Conservation (phyloP, 371 early-diverging fungal species). For the Mortierella sp. region DNA sequence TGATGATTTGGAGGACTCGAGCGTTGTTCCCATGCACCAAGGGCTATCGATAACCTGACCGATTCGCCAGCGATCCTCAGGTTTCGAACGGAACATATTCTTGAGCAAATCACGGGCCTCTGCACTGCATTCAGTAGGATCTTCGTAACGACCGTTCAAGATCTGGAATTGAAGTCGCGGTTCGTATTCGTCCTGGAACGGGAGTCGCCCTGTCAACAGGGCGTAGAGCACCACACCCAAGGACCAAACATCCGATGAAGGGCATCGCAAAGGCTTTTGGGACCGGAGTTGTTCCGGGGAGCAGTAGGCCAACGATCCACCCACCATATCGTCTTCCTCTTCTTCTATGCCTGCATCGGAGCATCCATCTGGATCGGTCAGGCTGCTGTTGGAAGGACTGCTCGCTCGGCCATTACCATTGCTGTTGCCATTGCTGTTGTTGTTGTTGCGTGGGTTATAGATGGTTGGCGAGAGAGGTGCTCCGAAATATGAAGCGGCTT, state of each 20-base stretch:
- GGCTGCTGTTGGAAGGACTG: slow-evolving; percentile 2
- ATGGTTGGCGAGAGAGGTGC: slow-evolving; percentile 44
- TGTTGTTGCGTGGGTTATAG: slow-evolving; percentile 18
- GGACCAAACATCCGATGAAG: slow-evolving; percentile 85
- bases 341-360: slow-evolving; percentile 5
- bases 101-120: slow-evolving; percentile 34
- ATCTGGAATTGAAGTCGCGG: slow-evolving; percentile 79
- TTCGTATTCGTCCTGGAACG: slow-evolving; percentile 81
- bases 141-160: slow-evolving; percentile 62
- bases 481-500: slow-evolving; percentile 39
- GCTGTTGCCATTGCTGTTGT: background rate
- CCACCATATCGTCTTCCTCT: slow-evolving; percentile 41
- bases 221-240: slow-evolving; percentile 84
- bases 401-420: background rate
- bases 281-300: slow-evolving; percentile 80
- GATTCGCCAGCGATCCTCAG: slow-evolving; percentile 46
- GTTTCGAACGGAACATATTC: slow-evolving; percentile 40
- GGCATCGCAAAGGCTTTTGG: slow-evolving; percentile 55
- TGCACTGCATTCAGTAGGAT: slow-evolving; percentile 40
- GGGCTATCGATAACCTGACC: slow-evolving; percentile 38
- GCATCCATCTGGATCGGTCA: slow-evolving; percentile 1
- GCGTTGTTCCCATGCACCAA: slow-evolving; percentile 30
- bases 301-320: slow-evolving; percentile 82
- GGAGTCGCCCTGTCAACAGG: slow-evolving; percentile 76
- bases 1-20: background rate